Conservation (phyloP, 2,329 filamentous ascomycete genomes). For the Ceratocystis cacaofunesta region DNA sequence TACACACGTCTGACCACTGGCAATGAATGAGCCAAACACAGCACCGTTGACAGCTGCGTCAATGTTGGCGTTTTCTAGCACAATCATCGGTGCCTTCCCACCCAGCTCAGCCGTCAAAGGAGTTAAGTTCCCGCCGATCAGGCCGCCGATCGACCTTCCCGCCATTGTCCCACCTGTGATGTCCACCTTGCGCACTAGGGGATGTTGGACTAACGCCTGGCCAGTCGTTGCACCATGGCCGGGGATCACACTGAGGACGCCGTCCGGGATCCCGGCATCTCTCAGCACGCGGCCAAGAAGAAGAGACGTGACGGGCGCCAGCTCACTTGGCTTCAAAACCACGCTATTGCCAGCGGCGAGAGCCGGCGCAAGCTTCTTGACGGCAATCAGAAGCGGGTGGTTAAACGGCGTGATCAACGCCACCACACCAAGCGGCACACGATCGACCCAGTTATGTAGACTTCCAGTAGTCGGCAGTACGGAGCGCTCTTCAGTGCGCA, state of each 20-base stretch:
- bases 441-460: slow-evolving; percentile 34
- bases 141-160: slow-evolving; percentile 56
- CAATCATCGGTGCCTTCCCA: slow-evolving; percentile 50
- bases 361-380: slow-evolving; percentile 34
- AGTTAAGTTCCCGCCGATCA: slow-evolving; percentile 46
- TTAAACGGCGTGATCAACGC: slow-evolving; percentile 46
- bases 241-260: slow-evolving; percentile 60
- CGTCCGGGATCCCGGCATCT: slow-evolving; percentile 59
- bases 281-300: slow-evolving; percentile 40
- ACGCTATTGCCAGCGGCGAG: slow-evolving; percentile 35
- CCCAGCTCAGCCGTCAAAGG: slow-evolving; percentile 52
- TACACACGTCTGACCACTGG: slow-evolving; percentile 46
- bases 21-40: slow-evolving; percentile 31
- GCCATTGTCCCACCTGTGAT: slow-evolving; percentile 64
- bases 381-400: slow-evolving; percentile 32
- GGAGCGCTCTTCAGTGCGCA: slow-evolving; percentile 29
- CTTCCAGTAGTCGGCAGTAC: slow-evolving; percentile 33
- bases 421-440: slow-evolving; percentile 35
- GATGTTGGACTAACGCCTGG: slow-evolving; percentile 49
- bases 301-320: slow-evolving; percentile 32
- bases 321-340: slow-evolving; percentile 40
- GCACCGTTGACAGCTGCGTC: slow-evolving; percentile 45
- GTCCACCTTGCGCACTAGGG: slow-evolving; percentile 54
- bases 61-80: slow-evolving; percentile 51
- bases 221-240: slow-evolving; percentile 57